These are phyloP conservation scores for Cladophialophora yegresii DNA, from an alignment of 2,329 filamentous ascomycete genomes.

Conservation along the genomic window DNA sequence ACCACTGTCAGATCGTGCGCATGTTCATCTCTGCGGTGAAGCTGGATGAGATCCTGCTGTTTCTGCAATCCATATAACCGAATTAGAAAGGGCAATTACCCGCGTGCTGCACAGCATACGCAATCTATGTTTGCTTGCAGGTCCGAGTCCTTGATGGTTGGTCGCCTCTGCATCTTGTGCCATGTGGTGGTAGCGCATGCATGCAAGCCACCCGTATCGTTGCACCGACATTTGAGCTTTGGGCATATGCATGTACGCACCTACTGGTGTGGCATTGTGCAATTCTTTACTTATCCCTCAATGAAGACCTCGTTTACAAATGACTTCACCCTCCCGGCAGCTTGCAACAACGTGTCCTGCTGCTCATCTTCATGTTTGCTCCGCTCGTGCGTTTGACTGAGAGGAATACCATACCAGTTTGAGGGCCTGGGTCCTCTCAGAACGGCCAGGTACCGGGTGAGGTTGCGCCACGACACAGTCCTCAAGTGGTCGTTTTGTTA, in stretches of 20 bases:
- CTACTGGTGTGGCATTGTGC: background rate
- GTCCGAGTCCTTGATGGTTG: background rate
- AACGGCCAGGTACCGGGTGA: background rate
- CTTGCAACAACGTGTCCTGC: background rate
- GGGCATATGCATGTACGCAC: background rate
- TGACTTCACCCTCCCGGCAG: background rate
- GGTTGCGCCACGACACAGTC: background rate
- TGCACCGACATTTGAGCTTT: slow-evolving; percentile 1
- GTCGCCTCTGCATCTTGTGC: background rate
- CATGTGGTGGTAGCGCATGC: slow-evolving; percentile 8
- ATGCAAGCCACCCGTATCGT: slow-evolving; percentile 1
- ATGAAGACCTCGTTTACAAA: background rate
- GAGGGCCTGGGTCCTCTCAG: background rate
- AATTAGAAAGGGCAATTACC: slow-evolving; percentile 4
- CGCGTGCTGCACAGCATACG: slow-evolving; percentile 10
- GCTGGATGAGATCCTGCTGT: slow-evolving; percentile 5
- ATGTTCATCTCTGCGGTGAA: background rate
- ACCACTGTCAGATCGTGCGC: background rate
- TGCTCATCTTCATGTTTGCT: background rate
- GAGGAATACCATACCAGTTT: background rate
- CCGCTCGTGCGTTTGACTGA: background rate
- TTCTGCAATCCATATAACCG: slow-evolving; percentile 1
- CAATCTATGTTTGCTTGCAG: slow-evolving; percentile 12
- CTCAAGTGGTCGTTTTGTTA: background rate
- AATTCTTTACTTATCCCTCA: background rate